These are phyloP conservation scores for Pyronema domesticum DNA, from an alignment of 495 filamentous ascomycete genomes.

Conservation along the genomic window DNA sequence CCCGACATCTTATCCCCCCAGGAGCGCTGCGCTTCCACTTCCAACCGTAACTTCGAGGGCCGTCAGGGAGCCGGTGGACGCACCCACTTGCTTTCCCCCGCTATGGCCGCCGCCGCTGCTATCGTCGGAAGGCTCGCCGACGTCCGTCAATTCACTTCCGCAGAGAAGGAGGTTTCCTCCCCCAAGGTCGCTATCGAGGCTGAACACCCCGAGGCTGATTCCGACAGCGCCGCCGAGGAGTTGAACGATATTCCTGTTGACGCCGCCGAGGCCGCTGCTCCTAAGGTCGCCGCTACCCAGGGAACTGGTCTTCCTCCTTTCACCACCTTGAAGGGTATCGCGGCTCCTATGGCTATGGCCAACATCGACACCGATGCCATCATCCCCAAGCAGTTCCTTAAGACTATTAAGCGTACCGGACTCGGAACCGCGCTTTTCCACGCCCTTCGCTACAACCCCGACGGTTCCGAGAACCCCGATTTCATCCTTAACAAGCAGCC, in stretches of 20 bases:
- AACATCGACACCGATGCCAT: slow-evolving; percentile 98
- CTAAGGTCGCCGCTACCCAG: slow-evolving; percentile 39
- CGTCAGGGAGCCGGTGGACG: slow-evolving; percentile 84
- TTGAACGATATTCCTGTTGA: slow-evolving; percentile 63
- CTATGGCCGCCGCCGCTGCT: slow-evolving; percentile 84
- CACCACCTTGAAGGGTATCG: slow-evolving; percentile 62
- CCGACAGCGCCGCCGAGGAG: slow-evolving; percentile 58
- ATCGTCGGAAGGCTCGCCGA: slow-evolving; percentile 82
- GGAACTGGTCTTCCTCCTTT: slow-evolving; percentile 63
- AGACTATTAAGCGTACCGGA: slow-evolving; percentile 96
- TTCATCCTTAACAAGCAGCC: slow-evolving; percentile 86
- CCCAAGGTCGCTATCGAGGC: slow-evolving; percentile 40
- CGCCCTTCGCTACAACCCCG: slow-evolving; percentile 54
- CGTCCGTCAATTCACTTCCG: slow-evolving; percentile 50
- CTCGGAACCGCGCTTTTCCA: slow-evolving; percentile 77
- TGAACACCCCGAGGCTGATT: slow-evolving; percentile 52
- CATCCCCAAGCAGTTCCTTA: slow-evolving; percentile 97
- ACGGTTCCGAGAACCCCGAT: slow-evolving; percentile 54
- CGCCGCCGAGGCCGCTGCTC: slow-evolving; percentile 26
- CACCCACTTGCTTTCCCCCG: slow-evolving; percentile 92
- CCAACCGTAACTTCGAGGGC: slow-evolving; percentile 95
- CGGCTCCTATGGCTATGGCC: slow-evolving; percentile 66
- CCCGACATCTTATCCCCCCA: slow-evolving; percentile 88
- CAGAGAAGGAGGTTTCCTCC: slow-evolving; percentile 30
- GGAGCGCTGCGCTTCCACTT: slow-evolving; percentile 87